These are phyloP conservation scores for Pyrus bretschneideri DNA, from an alignment of 306 rosid genomes.

Conservation along the genomic window DNA sequence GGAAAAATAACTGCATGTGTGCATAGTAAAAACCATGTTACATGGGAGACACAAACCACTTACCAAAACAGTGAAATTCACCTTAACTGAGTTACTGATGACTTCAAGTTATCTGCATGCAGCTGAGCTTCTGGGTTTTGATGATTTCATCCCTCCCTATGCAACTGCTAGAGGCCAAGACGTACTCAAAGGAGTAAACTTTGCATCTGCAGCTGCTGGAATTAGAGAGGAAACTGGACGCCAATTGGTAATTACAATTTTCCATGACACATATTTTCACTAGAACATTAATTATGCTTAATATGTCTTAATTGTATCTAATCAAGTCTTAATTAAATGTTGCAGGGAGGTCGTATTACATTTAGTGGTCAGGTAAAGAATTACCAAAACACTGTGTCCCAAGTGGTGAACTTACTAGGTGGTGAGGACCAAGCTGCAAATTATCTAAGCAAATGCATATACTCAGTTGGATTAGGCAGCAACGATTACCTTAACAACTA, in stretches of 20 bases:
- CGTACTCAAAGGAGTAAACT: slow-evolving; percentile 71
- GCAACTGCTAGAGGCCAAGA: slow-evolving; percentile 50
- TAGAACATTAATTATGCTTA: neutral
- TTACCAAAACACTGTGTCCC: slow-evolving; percentile 63
- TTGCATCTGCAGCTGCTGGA: slow-evolving; percentile 98
- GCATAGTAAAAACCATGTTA: neutral
- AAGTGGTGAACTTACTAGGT: slow-evolving; percentile 56
- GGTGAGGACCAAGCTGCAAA: slow-evolving; percentile 46
- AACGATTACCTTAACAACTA: slow-evolving; percentile 96
- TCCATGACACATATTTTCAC: neutral
- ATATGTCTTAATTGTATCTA: neutral
- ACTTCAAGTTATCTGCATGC: neutral
- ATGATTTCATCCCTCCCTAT: slow-evolving; percentile 61
- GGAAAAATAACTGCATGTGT: neutral
- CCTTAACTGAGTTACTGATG: neutral
- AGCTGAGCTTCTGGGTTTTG: slow-evolving; percentile 80
- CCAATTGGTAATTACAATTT: slow-evolving; percentile 50
- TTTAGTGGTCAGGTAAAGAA: slow-evolving; percentile 79
- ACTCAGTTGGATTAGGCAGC: slow-evolving; percentile 85
- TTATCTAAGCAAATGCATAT: slow-evolving; percentile 69
- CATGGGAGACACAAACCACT: neutral
- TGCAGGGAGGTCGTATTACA: slow-evolving; percentile 73
- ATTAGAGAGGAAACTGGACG: slow-evolving; percentile 93
- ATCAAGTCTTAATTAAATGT: neutral
- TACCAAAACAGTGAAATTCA: neutral